These are phyloP conservation scores for Paracoccidioides brasiliensis DNA, from an alignment of 2,329 filamentous ascomycete species.

Conservation along the genomic window DNA sequence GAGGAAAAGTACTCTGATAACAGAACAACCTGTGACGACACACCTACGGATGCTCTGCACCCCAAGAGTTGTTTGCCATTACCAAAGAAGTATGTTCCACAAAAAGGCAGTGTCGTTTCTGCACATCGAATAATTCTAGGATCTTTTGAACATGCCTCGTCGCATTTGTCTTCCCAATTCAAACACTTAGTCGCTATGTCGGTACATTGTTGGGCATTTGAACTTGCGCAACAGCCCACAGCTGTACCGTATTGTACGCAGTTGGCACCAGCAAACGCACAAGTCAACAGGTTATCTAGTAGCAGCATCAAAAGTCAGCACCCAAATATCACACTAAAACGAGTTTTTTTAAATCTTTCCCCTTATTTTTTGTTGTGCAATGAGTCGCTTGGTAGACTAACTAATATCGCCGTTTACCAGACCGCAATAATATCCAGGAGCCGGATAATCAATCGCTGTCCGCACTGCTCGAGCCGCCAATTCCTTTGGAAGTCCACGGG, in stretches of 20 bases:
- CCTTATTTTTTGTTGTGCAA: no score
- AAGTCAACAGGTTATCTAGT: constrained; percentile 10
- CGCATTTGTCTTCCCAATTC: constrained; percentile 8
- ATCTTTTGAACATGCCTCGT: constrained; percentile 6
- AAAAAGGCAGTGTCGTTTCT: constrained; percentile 9
- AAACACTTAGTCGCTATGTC: constrained; percentile 10
- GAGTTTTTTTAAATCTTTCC: neutral
- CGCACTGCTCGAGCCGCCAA: constrained; percentile 1
- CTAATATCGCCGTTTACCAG: constrained; percentile 11
- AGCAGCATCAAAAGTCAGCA: constrained; percentile 7
- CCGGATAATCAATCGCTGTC: constrained; percentile 7
- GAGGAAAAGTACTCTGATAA: constrained; percentile 12
- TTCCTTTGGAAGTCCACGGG: constrained; percentile 8
- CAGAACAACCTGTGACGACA: constrained; percentile 7
- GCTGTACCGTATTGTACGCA: constrained; percentile 10
- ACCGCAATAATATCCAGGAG: constrained; percentile 12
- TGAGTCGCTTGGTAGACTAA: constrained; percentile 1
- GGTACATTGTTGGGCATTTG: constrained; percentile 9
- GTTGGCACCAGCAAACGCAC: constrained; percentile 10
- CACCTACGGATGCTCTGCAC: constrained; percentile 7
- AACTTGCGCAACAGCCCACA: constrained; percentile 12
- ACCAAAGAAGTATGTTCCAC: constrained; percentile 11
- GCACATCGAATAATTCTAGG: constrained; percentile 6
- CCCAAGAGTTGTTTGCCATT: constrained; percentile 7
- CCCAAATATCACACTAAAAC: neutral